A percentile compares a stretch with the other conserved stretches of the same genome.
phyloP scores from a whole-genome alignment of 768 basidiomycete genomes.

The Boletus rufocinnamomeus region DNA sequence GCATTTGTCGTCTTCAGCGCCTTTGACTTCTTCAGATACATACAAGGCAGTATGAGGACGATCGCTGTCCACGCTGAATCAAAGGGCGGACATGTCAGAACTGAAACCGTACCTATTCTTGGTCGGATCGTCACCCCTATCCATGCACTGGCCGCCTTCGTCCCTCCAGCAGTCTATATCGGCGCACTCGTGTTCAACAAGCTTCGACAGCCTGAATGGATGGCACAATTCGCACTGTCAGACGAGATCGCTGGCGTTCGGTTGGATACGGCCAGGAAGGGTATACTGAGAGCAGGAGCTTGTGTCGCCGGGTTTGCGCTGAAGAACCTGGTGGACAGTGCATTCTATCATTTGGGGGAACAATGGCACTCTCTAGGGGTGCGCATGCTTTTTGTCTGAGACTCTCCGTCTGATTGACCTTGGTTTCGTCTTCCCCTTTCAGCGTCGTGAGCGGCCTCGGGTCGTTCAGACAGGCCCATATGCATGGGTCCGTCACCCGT shows the following conservation, averaged over 20 bases:
- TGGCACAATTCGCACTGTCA: constrained; percentile 18
- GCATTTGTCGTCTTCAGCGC: constrained; percentile 4
- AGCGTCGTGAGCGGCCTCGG: constrained; percentile 29
- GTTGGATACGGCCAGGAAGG: constrained; percentile 9
- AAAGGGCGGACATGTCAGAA: constrained; percentile 18
- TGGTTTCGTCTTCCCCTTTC: not conserved
- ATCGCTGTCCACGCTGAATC: not conserved
- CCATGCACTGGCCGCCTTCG: constrained; percentile 12
- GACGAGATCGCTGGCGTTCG: constrained; percentile 3
- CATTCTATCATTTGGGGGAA: constrained; percentile 16
- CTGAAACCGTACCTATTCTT: constrained; percentile 9
- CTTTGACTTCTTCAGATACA: constrained; percentile 4
- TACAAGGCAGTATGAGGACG: not conserved
- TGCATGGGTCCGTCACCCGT: constrained; percentile 33
- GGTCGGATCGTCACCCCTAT: constrained; percentile 24
- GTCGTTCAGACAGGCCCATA: constrained; percentile 35
- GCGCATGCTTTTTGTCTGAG: not conserved
- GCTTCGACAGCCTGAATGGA: constrained; percentile 32
- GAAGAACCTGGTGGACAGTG: not conserved
- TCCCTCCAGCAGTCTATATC: constrained; percentile 25
- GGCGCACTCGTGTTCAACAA: constrained; percentile 21
- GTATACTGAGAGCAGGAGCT: constrained; percentile 16
- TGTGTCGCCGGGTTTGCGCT: constrained; percentile 15
- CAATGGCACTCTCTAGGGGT: constrained; percentile 30
- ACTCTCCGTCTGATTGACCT: not conserved